Percentiles rank a stretch among this genome's conserved stretches.
Evolutionary conservation across 495 filamentous ascomycete genomes (phyloP).

Genomic region (Venustampulla echinocandica): DNA sequence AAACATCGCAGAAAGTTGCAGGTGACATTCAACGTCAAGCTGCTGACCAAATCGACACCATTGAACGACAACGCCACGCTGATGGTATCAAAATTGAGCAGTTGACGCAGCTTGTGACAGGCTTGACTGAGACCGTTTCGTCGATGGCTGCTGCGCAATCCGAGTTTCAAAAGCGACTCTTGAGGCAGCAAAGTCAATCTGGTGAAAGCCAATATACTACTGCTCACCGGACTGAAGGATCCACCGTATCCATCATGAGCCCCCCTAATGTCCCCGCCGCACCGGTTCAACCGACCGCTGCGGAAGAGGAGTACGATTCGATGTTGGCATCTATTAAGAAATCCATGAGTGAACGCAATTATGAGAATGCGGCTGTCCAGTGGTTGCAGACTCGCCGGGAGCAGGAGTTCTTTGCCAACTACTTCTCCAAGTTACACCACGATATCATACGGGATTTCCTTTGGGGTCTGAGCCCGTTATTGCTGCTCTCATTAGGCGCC

Average conservation of each 20-base stretch:
- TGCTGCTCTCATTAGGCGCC: conserved; percentile 74
- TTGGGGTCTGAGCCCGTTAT: conserved; percentile 59
- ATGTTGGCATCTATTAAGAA: conserved; percentile 57
- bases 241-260: conserved; percentile 25
- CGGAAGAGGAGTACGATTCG: conserved; percentile 52
- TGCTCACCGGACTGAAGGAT: conserved; percentile 17
- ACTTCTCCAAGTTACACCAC: conserved; percentile 68
- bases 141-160: conserved; percentile 58
- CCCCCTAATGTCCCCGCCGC: conserved; percentile 27
- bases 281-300: conserved; percentile 28
- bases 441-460: conserved; percentile 61
- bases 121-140: conserved; percentile 63
- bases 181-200: conserved; percentile 45
- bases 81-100: conserved; percentile 78
- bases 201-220: conserved; percentile 12
- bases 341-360: conserved; percentile 54
- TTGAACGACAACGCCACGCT: conserved; percentile 58
- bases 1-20: conserved; percentile 50
- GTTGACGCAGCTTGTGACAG: conserved; percentile 61
- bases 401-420: conserved; percentile 69
- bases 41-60: conserved; percentile 50
- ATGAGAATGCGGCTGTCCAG: conserved; percentile 58
- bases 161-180: conserved; percentile 51
- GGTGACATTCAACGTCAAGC: conserved; percentile 58
- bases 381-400: conserved; percentile 77